phyloP scores from a whole-genome alignment of 768 basidiomycete genomes.

The Xanthoconium purpureum region DNA sequence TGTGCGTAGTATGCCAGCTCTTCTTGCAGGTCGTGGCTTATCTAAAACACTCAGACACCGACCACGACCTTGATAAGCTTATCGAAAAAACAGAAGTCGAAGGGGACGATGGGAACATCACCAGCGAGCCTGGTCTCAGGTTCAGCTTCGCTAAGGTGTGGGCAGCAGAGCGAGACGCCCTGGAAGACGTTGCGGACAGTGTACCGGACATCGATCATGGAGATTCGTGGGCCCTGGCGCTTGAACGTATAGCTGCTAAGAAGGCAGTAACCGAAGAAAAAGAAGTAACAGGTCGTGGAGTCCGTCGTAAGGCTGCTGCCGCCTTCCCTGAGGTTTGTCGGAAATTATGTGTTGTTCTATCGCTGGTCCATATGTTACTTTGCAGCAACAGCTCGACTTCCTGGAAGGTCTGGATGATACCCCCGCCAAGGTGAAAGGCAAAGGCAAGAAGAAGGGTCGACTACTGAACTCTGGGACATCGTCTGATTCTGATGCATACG shows the following conservation, averaged over 20 bases:
- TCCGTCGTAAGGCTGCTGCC: conserved; percentile 64
- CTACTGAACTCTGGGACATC: conserved; percentile 30
- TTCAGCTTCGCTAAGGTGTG: conserved; percentile 94
- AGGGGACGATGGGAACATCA: conserved; percentile 49
- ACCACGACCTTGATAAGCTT: conserved; percentile 79
- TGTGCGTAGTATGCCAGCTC: conserved; percentile 43
- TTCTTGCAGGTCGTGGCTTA: not conserved
- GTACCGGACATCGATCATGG: conserved; percentile 45
- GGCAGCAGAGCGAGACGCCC: conserved; percentile 70
- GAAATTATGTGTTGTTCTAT: not conserved
- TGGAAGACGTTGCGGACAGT: conserved; percentile 66
- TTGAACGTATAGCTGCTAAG: conserved; percentile 47
- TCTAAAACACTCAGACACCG: conserved; percentile 51
- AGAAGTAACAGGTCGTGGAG: conserved; percentile 68
- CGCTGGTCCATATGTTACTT: conserved; percentile 7
- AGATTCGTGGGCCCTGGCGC: conserved; percentile 80
- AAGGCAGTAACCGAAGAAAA: conserved; percentile 42
- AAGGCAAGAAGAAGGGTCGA: conserved; percentile 34
- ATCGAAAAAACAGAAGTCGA: conserved; percentile 84
- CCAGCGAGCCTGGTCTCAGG: conserved; percentile 50
- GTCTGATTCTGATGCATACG: conserved; percentile 42
- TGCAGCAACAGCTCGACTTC: conserved; percentile 33
- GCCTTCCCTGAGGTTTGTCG: conserved; percentile 38
- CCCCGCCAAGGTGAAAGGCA: conserved; percentile 37
- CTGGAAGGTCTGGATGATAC: conserved; percentile 36